Evolutionary conservation across 257 asterid genomes (phyloP).

Genomic region (Solanum boliviense): DNA sequence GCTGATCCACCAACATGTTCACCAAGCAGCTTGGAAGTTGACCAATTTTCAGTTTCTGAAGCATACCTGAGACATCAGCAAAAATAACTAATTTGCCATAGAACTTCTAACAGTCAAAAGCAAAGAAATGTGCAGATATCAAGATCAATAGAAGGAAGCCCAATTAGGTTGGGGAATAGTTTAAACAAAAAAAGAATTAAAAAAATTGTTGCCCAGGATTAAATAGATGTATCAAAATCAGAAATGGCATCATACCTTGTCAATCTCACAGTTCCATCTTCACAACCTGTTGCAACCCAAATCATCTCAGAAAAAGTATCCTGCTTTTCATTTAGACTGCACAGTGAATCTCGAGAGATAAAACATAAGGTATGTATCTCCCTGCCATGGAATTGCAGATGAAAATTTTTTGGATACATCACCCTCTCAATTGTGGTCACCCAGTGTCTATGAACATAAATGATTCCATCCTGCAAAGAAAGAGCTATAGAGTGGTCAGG

Average conservation of each 20-base stretch:
- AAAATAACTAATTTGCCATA: neutral
- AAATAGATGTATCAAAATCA: neutral
- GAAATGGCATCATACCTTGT: slow-evolving; percentile 44
- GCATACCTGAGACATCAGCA: slow-evolving; percentile 48
- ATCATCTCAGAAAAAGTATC: slow-evolving; percentile 21
- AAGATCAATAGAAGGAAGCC: neutral
- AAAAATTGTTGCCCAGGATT: neutral
- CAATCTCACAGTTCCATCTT: slow-evolving; percentile 95
- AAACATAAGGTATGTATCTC: slow-evolving; percentile 86
- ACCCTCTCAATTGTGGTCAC: slow-evolving; percentile 37
- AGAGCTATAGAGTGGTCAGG: neutral
- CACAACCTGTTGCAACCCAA: slow-evolving; percentile 95
- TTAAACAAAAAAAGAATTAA: neutral
- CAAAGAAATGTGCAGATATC: neutral
- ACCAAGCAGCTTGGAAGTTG: slow-evolving; percentile 71
- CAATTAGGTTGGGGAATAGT: neutral
- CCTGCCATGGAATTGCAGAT: slow-evolving; percentile 93
- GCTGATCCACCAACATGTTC: slow-evolving; percentile 99
- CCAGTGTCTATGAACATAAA: slow-evolving; percentile 65
- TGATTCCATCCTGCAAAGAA: slow-evolving; percentile 61
- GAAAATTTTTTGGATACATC: slow-evolving; percentile 70
- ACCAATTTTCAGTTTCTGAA: slow-evolving; percentile 55
- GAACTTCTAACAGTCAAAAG: neutral
- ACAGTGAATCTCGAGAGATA: slow-evolving; percentile 26
- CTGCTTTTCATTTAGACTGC: slow-evolving; percentile 27